phyloP scores from a whole-genome alignment of 495 filamentous ascomycete species.

The Ramalina intermedia region DNA sequence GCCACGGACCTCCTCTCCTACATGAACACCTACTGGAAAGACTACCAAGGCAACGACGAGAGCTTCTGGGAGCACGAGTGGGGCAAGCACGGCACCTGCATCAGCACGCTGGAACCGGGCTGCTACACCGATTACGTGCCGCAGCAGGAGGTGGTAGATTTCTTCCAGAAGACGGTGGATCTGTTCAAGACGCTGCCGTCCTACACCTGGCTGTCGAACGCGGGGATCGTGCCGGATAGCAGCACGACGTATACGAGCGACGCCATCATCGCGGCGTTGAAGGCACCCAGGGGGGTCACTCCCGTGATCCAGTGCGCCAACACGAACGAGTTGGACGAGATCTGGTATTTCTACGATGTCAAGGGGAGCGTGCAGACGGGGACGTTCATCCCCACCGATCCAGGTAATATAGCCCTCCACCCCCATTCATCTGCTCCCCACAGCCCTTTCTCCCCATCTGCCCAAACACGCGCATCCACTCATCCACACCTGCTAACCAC shows the following conservation, averaged over 20 bases:
- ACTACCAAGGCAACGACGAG: constrained; percentile 47
- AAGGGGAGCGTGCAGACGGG: constrained; percentile 63
- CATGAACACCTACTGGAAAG: constrained; percentile 72
- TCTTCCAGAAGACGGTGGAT: constrained; percentile 43
- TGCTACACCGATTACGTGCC: constrained; percentile 48
- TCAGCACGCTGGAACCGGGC: constrained; percentile 46
- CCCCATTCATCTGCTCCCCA: background rate
- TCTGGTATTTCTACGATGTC: constrained; percentile 78
- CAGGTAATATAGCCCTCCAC: constrained; percentile 26
- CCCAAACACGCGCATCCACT: too few species aligned
- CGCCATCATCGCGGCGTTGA: constrained; percentile 51
- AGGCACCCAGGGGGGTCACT: constrained; percentile 43
- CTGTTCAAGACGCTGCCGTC: constrained; percentile 33
- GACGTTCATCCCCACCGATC: constrained; percentile 49
- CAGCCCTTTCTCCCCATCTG: background rate
- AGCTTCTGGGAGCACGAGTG: constrained; percentile 76
- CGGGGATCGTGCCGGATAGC: constrained; percentile 33
- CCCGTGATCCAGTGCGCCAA: constrained; percentile 55
- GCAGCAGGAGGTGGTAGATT: constrained; percentile 46
- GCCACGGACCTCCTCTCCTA: constrained; percentile 48
- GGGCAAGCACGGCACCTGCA: constrained; percentile 63
- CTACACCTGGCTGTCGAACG: constrained; percentile 30
- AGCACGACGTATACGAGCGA: constrained; percentile 40
- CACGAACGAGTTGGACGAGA: constrained; percentile 49
- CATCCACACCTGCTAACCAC: too few species aligned